Conservation (phyloP, 169 alveolate genomes). For the Plasmodium ovale region DNA sequence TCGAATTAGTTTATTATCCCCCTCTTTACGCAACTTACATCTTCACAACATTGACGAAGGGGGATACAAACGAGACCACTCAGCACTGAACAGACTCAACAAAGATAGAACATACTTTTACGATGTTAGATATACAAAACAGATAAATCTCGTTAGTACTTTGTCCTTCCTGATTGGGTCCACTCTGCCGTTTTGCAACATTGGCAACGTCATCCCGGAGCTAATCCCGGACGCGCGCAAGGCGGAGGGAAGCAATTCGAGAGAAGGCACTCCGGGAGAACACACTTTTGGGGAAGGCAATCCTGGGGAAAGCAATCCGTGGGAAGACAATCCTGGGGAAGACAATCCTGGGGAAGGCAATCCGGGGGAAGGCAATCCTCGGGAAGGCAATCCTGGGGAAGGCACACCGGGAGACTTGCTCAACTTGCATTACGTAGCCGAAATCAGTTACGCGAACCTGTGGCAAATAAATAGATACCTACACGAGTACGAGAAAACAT, state of each 20-base stretch:
- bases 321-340: neutral
- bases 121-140: constrained; percentile 52
- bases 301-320: neutral
- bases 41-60: neutral
- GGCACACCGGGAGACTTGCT: constrained; percentile 10
- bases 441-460: constrained; percentile 46
- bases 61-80: constrained; percentile 50
- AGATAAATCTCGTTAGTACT: constrained; percentile 59
- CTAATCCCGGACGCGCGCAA: constrained; percentile 32
- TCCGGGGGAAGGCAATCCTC: neutral
- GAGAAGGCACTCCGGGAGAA: neutral
- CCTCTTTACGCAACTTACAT: neutral
- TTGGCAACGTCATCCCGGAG: constrained; percentile 66
- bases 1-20: neutral
- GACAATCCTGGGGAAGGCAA: neutral
- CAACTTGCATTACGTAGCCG: constrained; percentile 54
- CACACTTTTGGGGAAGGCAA: neutral
- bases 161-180: constrained; percentile 63
- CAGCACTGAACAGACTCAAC: constrained; percentile 16
- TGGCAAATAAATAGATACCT: constrained; percentile 69
- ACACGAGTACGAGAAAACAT: constrained; percentile 24
- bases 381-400: neutral
- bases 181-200: constrained; percentile 59
- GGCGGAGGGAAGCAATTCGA: neutral
- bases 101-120: constrained; percentile 29